Conservation (phyloP, 192 early-diverging fungal genomes). For the Coemansia reversa region DNA sequence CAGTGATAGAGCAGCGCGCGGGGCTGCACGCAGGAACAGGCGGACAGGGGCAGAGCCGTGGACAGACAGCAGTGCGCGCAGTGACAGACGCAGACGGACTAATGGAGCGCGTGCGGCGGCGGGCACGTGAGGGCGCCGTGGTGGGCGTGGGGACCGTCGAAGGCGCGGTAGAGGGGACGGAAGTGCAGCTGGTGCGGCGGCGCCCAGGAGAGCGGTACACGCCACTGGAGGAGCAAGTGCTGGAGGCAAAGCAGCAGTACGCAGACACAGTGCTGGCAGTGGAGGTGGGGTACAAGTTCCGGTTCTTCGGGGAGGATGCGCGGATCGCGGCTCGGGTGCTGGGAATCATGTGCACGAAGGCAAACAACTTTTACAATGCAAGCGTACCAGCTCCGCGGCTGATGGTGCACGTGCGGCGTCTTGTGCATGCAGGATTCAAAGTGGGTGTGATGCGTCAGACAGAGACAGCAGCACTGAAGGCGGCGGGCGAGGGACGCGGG, state of each 20-base stretch:
- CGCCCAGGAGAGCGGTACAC: constrained; percentile 59
- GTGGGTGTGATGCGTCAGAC: constrained; percentile 82
- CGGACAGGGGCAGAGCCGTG: constrained; percentile 7
- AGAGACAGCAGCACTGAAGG: constrained; percentile 86
- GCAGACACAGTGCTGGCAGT: constrained; percentile 75
- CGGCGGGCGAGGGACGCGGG: constrained; percentile 62
- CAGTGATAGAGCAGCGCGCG: neutral
- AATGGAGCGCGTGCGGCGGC: constrained; percentile 30
- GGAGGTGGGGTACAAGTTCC: constrained; percentile 94
- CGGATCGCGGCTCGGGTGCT: constrained; percentile 74
- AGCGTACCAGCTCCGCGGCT: constrained; percentile 79
- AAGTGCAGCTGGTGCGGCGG: constrained; percentile 45
- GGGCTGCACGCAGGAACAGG: constrained; percentile 12
- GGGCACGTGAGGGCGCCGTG: constrained; percentile 14
- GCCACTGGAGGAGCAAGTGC: constrained; percentile 80
- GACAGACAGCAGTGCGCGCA: constrained; percentile 15
- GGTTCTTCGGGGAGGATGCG: constrained; percentile 91
- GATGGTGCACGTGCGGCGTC: constrained; percentile 74
- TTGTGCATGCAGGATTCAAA: constrained; percentile 80
- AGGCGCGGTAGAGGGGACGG: constrained; percentile 25
- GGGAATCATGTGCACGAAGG: constrained; percentile 76
- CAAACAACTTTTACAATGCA: constrained; percentile 76
- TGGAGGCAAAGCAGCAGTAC: constrained; percentile 69
- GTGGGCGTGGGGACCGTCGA: neutral
- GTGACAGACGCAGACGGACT: constrained; percentile 29